Base-by-base conservation (phyloP, 192 early-diverging fungal genomes). In the Chytriomyces confervae region DNA sequence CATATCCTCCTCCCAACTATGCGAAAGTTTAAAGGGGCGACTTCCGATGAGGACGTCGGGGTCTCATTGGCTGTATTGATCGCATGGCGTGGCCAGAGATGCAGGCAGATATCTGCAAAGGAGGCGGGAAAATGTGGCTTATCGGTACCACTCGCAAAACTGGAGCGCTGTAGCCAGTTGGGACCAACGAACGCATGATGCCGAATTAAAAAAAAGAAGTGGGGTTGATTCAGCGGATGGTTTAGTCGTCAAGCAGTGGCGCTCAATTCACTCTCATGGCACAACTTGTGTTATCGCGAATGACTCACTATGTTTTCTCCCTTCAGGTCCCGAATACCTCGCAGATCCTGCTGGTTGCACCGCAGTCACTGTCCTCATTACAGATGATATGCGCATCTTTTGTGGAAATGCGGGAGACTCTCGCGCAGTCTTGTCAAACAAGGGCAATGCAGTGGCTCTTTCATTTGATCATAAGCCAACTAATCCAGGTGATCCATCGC, bases 321-420 rank as follows among this genome's bases (percentile, higher is more conserved):
- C 13, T 27, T 68, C 72, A 95, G 93, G 93, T 75, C 89, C 93
- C 24, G 86, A 90, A 64, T 94, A 93, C 83, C 83, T 78, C 47
- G 84, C 85, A 72, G 95, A 99, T 77, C 91, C 95, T 27, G 94
- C 96, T 9, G 98, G 98, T 48, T 99, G 98, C 87, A 99, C 98
- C 11, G 95, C 98, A n/a, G 94, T 99, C 36, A 86, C 92, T 36
- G 88, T 89, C 3, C 85, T 97, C 57, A 84, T 99, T 44, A 93
- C 95, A 36, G 92, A 93, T 68, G 93, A 97, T 64, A 91, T 94
- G 66, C 69, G 79, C 1, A 85, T 95, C 76, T 92, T 88, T 84
- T 93, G 94, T 69, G 94, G 91, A 77, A 99, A 99, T 77, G 96
- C 97, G 1, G 98, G 98, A 66, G 98, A 99, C 84, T 97, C 96